These are phyloP conservation scores for Dryadomyces sulphureus DNA, from an alignment of 2,329 filamentous ascomycete species.

Conservation along the genomic window DNA sequence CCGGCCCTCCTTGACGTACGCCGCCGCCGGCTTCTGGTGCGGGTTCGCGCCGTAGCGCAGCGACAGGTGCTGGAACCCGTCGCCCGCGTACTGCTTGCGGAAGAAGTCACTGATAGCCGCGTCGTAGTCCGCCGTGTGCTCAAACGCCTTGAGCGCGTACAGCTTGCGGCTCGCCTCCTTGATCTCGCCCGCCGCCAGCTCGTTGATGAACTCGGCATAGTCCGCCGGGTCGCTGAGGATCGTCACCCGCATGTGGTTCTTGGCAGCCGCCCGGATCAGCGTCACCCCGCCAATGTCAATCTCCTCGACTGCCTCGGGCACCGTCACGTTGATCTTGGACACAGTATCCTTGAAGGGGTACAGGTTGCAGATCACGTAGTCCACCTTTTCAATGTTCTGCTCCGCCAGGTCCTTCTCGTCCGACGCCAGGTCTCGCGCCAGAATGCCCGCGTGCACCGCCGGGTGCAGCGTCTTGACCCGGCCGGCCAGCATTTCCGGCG, in stretches of 20 bases:
- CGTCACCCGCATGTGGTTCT: slow-evolving; percentile 92
- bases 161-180: slow-evolving; percentile 70
- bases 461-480: slow-evolving; percentile 77
- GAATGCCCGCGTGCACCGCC: slow-evolving; percentile 78
- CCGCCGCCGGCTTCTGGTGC: slow-evolving; percentile 91
- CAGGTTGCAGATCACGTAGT: slow-evolving; percentile 95
- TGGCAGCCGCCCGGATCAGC: slow-evolving; percentile 86
- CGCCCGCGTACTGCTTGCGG: slow-evolving; percentile 85
- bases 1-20: slow-evolving; percentile 55
- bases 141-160: slow-evolving; percentile 94
- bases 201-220: slow-evolving; percentile 85
- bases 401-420: slow-evolving; percentile 95
- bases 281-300: slow-evolving; percentile 98
- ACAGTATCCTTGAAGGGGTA: slow-evolving; percentile 99
- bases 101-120: slow-evolving; percentile 92
- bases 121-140: slow-evolving; percentile 96
- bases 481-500: slow-evolving; percentile 90
- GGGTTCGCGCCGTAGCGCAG: slow-evolving; percentile 95
- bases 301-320: slow-evolving; percentile 93
- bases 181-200: slow-evolving; percentile 78
- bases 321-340: slow-evolving; percentile 91
- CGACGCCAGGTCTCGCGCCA: slow-evolving; percentile 83
- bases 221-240: slow-evolving; percentile 90
- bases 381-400: slow-evolving; percentile 89
- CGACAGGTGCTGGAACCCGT: slow-evolving; percentile 67